phyloP scores from a whole-genome alignment of 208 protist species.

The Acanthamoeba culbertsoni region DNA sequence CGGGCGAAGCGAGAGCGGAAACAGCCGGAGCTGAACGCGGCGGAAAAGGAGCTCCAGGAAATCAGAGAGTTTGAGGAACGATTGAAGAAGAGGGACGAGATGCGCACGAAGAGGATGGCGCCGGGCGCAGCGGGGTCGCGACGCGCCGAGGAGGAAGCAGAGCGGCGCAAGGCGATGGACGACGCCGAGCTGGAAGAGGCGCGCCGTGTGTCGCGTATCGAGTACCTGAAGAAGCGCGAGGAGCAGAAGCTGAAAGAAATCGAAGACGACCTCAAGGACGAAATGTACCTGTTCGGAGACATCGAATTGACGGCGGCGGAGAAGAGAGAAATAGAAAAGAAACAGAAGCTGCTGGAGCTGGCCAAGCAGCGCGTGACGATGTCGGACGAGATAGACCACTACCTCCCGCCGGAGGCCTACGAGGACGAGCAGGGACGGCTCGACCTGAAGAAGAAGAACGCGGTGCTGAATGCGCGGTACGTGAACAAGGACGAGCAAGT shows the following conservation, averaged over 20 bases:
- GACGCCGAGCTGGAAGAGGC: background rate
- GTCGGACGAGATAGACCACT: conserved; percentile 30
- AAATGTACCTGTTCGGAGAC: conserved; percentile 54
- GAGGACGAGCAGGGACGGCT: conserved; percentile 42
- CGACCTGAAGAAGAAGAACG: conserved; percentile 62
- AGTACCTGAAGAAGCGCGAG: conserved; percentile 62
- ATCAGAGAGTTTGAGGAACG: conserved; percentile 67
- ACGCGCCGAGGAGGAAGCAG: background rate
- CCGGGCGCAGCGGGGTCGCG: background rate
- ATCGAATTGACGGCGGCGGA: background rate
- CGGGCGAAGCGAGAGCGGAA: background rate
- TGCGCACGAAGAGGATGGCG: conserved; percentile 58
- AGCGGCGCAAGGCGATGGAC: background rate
- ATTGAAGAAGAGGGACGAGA: conserved; percentile 63
- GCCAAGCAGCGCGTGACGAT: background rate
- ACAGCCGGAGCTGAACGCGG: background rate
- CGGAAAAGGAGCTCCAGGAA: conserved; percentile 67
- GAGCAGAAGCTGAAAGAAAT: conserved; percentile 67
- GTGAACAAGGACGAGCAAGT: conserved; percentile 28
- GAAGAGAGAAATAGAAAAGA: background rate
- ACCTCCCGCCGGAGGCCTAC: background rate
- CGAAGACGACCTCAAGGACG: conserved; percentile 43
- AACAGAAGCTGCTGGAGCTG: background rate
- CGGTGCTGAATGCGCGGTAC: conserved; percentile 66
- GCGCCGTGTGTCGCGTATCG: background rate